These are phyloP conservation scores for Alnus glutinosa DNA, from an alignment of 306 rosid species.

Conservation along the genomic window DNA sequence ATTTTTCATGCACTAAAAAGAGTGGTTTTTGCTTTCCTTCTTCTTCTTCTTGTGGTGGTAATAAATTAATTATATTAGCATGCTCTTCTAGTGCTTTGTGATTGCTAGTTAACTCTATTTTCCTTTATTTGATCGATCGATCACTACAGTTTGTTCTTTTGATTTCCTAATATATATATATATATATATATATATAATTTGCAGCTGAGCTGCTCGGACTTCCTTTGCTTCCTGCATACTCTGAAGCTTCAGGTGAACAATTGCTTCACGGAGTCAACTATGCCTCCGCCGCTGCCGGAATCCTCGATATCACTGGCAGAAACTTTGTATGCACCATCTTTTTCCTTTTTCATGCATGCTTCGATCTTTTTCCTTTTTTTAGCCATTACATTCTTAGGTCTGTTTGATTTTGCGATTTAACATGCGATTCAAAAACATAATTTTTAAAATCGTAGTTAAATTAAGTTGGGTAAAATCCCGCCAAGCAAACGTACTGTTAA, in stretches of 20 bases:
- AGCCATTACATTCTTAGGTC: no score
- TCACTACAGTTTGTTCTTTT: not conserved
- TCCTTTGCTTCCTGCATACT: conserved; percentile 77
- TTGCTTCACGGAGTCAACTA: conserved; percentile 77
- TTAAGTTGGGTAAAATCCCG: no score
- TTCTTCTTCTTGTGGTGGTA: not conserved
- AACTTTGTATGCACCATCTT: conserved; percentile 62
- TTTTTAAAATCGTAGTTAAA: no score
- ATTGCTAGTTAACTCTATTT: not conserved
- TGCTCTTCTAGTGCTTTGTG: not conserved
- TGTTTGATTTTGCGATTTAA: no score
- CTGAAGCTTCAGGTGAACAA: conserved; percentile 59
- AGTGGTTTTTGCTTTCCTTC: no score
- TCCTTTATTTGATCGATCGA: not conserved
- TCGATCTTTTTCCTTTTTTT: no score
- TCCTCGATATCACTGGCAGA: conserved; percentile 82
- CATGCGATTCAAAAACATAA: no score
- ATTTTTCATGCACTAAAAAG: no score
- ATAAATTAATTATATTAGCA: not conserved
- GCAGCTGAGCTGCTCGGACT: conserved; percentile 90
- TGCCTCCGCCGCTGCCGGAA: conserved; percentile 96
- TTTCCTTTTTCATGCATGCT: not conserved
- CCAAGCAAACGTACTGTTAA: no score
- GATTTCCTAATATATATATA: not conserved
- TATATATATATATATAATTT: not conserved